Base-by-base conservation (phyloP, 768 basidiomycete genomes). In the Kwoniella sp. region DNA sequence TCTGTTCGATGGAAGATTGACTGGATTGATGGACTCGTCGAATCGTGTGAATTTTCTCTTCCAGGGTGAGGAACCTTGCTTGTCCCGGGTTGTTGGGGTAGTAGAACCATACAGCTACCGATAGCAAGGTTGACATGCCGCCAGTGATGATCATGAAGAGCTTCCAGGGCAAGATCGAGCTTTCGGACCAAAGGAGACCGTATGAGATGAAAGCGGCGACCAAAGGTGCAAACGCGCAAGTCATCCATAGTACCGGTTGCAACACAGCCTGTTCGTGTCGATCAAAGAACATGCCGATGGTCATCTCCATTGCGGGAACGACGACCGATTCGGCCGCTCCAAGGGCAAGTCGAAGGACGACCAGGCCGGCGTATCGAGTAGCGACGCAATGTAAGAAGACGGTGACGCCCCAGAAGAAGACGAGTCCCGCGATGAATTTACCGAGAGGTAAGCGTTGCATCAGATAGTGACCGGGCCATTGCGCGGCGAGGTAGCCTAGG, bases 261-360 rank as follows among this genome's bases (percentile, higher is more conserved):
- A 45, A 20, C 4, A 45, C 41, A 17, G 41, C 41, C 41, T 45
- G 41, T 17, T 45, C 41, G 20, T 45, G 41, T 45, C 41, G 41
- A 17, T 45, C 41, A 17, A 45, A 45, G 41, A 45, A 45, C 41
- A 45, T 45, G 41, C 41, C 41, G 41, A 45, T 45, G 17, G 41
- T 45, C 8, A 45, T 17, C 41, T 45, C 41, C 41, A 45, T 45
- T 3, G 41, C 41, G 9, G 41, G 41, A 7, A 45, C 41, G 41
- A 45, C 41, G 41, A 45, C 41, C 41, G 41, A 45, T 45, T 45
- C 41, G 41, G 41, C 41, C 8, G 41, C 41, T 45, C 41, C 41
- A 9, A 45, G 17, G 41, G 41, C 41, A 17, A 45, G 41, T 45
- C 41, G 41, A 45, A 45, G 41, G 15, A 45, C 41, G 11, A 45